These are phyloP conservation scores for Simplicillium sp. DNA, from an alignment of 2,329 filamentous ascomycete species.

Conservation along the genomic window DNA sequence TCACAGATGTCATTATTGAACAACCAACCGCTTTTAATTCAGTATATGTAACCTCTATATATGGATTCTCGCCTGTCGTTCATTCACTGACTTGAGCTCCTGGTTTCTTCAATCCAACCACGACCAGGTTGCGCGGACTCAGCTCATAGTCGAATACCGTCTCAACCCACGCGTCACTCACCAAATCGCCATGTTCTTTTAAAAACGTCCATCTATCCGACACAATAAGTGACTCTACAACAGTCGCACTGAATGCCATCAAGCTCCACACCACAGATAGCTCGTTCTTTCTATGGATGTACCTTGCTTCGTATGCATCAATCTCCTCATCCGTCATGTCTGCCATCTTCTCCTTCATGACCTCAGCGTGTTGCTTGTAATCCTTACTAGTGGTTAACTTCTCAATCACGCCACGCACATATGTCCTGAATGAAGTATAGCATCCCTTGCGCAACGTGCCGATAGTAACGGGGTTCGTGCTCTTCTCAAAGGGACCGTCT, in stretches of 20 bases:
- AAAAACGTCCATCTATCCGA: constrained; percentile 85
- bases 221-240: constrained; percentile 85
- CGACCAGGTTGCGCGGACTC: constrained; percentile 85
- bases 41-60: too few species aligned
- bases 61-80: too few species aligned
- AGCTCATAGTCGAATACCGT: constrained; percentile 79
- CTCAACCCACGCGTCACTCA: constrained; percentile 80
- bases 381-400: constrained; percentile 57
- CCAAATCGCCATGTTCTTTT: constrained; percentile 61
- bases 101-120: constrained; percentile 76
- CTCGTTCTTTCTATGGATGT: constrained; percentile 62
- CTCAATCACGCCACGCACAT: constrained; percentile 69
- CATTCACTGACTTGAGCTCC: background rate
- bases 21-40: too few species aligned
- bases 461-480: constrained; percentile 74
- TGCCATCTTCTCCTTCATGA: constrained; percentile 57
- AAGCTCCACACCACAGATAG: constrained; percentile 83
- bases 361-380: constrained; percentile 48
- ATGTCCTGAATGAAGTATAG: constrained; percentile 65
- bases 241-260: constrained; percentile 89
- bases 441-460: constrained; percentile 74
- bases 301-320: constrained; percentile 56
- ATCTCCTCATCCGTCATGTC: constrained; percentile 69
- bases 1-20: too few species aligned
- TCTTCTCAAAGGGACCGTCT: constrained; percentile 38